phyloP scores from a whole-genome alignment of 2,329 filamentous ascomycete species.

The Penicillium sp. region DNA sequence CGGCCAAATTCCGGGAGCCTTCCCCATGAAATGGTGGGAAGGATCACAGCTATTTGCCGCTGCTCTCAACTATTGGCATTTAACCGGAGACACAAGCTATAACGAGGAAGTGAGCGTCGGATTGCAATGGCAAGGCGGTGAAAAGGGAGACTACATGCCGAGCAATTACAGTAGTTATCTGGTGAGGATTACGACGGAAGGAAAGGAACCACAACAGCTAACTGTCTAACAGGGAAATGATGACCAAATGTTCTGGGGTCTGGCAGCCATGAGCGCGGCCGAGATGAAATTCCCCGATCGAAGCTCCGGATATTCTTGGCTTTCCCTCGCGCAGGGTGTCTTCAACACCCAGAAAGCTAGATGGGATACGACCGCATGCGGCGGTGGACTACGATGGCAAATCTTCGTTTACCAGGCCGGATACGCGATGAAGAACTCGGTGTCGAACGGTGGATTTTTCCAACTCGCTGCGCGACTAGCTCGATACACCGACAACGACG shows the following conservation, averaged over 20 bases:
- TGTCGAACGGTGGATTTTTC: slow-evolving; percentile 78
- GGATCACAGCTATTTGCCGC: slow-evolving; percentile 64
- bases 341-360: slow-evolving; percentile 66
- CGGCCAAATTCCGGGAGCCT: slow-evolving; percentile 48
- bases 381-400: slow-evolving; percentile 74
- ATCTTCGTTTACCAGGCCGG: slow-evolving; percentile 73
- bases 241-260: slow-evolving; percentile 66
- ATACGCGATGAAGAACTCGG: slow-evolving; percentile 75
- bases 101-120: slow-evolving; percentile 52
- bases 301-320: slow-evolving; percentile 38
- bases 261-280: slow-evolving; percentile 62
- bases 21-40: slow-evolving; percentile 74
- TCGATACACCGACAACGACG: slow-evolving; percentile 57
- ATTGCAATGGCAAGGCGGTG: slow-evolving; percentile 32
- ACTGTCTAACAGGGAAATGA: slow-evolving; percentile 54
- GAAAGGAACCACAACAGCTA: neutral
- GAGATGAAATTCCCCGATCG: slow-evolving; percentile 61
- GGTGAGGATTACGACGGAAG: slow-evolving; percentile 1
- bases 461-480: slow-evolving; percentile 72
- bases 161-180: slow-evolving; percentile 34
- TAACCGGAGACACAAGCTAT: slow-evolving; percentile 60
- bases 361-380: slow-evolving; percentile 65
- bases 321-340: slow-evolving; percentile 62
- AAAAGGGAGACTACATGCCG: slow-evolving; percentile 35
- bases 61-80: slow-evolving; percentile 65